Conservation (phyloP, 306 rosid species). For the Sicyos baderoa region DNA sequence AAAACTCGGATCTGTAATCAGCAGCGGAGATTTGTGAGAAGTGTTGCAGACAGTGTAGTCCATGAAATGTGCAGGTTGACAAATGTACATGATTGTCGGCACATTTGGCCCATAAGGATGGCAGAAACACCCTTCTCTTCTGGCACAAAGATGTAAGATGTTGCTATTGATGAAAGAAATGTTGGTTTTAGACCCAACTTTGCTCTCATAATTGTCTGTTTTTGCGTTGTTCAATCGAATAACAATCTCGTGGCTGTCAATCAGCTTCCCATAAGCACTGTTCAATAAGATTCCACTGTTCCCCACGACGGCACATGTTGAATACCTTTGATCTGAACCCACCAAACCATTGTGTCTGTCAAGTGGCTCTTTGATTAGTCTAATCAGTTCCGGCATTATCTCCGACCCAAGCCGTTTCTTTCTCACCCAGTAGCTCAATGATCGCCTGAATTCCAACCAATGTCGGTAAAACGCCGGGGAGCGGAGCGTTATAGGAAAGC, state of each 20-base stretch:
- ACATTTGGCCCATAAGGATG: constrained; percentile 74
- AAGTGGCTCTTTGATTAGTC: constrained; percentile 41
- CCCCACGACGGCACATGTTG: constrained; percentile 84
- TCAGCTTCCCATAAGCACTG: constrained; percentile 41
- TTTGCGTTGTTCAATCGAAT: constrained; percentile 84
- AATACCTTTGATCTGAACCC: constrained; percentile 30
- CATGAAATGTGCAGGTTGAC: constrained; percentile 85
- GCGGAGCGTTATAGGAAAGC: constrained; percentile 37
- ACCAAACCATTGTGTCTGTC: constrained; percentile 31
- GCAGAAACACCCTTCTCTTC: constrained; percentile 73
- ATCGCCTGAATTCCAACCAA: constrained; percentile 71
- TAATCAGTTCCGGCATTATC: constrained; percentile 51
- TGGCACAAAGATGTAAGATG: constrained; percentile 76
- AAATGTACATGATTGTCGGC: constrained; percentile 76
- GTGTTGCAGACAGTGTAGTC: constrained; percentile 66
- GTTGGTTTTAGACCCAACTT: constrained; percentile 77
- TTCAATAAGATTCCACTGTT: constrained; percentile 88
- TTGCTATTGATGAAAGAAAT: constrained; percentile 85
- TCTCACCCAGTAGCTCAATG: constrained; percentile 54
- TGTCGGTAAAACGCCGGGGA: constrained; percentile 73
- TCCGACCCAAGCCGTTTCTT: constrained; percentile 51
- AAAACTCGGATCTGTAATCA: constrained; percentile 76
- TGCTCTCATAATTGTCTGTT: constrained; percentile 35
- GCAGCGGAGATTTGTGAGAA: constrained; percentile 60
- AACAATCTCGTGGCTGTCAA: constrained; percentile 71